phyloP scores from a whole-genome alignment of 305 asterid genomes.

The Fraxinus ornus region DNA sequence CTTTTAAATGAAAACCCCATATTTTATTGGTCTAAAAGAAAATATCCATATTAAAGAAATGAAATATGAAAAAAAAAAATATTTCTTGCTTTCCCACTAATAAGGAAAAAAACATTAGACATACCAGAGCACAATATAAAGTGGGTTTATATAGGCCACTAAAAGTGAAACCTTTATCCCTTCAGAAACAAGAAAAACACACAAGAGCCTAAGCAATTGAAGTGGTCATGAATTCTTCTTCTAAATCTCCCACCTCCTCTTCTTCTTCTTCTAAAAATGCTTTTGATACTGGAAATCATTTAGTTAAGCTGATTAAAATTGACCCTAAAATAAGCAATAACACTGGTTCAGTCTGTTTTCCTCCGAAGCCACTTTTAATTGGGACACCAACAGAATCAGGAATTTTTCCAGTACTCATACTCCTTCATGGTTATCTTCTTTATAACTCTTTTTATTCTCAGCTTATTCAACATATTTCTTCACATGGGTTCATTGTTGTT shows the following conservation, averaged over 20 bases:
- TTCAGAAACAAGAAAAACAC: not conserved
- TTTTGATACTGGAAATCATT: constrained; percentile 47
- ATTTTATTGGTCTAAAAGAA: not conserved
- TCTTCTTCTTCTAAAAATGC: constrained; percentile 24
- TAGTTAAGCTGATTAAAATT: constrained; percentile 32
- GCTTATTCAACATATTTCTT: constrained; percentile 54
- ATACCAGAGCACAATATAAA: not conserved
- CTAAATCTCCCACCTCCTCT: constrained; percentile 9
- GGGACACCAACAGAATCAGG: constrained; percentile 59
- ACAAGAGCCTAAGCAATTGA: not conserved
- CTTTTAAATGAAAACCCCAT: not conserved
- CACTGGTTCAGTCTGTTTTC: constrained; percentile 20
- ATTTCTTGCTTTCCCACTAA: not conserved
- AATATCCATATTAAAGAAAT: not conserved
- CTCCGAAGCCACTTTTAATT: constrained; percentile 67
- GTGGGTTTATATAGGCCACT: not conserved
- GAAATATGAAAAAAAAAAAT: not conserved
- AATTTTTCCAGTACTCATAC: constrained; percentile 52
- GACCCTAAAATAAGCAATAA: constrained; percentile 30
- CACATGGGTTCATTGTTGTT: constrained; percentile 79
- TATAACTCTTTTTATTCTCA: constrained; percentile 77
- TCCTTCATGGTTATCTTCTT: constrained; percentile 86
- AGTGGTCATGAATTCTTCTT: constrained; percentile 30
- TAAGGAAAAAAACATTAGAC: not conserved
- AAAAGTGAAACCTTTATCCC: not conserved